Percentiles rank a stretch among this genome's conserved stretches.
Conservation (phyloP, 331 rosid genomes). For the Pyrus hybrid region DNA sequence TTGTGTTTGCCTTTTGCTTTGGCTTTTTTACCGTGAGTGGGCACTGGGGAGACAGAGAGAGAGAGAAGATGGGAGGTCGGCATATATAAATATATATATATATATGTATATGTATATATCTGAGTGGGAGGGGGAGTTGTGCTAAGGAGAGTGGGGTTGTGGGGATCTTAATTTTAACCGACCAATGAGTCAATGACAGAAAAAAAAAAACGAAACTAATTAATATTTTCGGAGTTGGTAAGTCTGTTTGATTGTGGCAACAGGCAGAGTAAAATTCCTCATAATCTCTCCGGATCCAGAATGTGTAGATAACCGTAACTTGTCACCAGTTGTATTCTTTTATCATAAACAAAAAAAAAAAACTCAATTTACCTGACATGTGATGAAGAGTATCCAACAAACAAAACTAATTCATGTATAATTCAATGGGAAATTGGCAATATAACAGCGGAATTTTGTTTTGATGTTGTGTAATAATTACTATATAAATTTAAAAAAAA, state of each 20-base stretch:
- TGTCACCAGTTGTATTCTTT: rapidly evolving
- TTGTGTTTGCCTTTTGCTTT: neutral
- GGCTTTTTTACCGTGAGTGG: neutral
- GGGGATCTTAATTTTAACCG: neutral
- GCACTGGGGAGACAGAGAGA: neutral
- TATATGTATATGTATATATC: neutral
- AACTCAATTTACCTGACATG: neutral
- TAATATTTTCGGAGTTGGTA: too few relatives aligned
- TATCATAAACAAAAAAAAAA: too few relatives aligned
- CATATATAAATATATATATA: too few relatives aligned
- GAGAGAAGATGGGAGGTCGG: neutral
- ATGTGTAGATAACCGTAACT: rapidly evolving
- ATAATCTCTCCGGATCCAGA: rapidly evolving
- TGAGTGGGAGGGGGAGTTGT: neutral
- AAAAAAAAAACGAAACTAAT: neutral
- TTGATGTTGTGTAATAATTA: neutral
- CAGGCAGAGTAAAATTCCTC: too few relatives aligned
- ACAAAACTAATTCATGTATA: neutral
- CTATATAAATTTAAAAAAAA: too few relatives aligned
- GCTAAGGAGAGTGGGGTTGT: neutral
- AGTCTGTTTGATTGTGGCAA: too few relatives aligned
- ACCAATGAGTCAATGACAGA: neutral
- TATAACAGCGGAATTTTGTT: neutral
- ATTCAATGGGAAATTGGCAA: too few relatives aligned
- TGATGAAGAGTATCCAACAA: neutral